Evolutionary conservation across 345 rosid species (phyloP), one percentile per base, ranked within the genome.

Genomic region (Orychophragmus violaceus): DNA sequence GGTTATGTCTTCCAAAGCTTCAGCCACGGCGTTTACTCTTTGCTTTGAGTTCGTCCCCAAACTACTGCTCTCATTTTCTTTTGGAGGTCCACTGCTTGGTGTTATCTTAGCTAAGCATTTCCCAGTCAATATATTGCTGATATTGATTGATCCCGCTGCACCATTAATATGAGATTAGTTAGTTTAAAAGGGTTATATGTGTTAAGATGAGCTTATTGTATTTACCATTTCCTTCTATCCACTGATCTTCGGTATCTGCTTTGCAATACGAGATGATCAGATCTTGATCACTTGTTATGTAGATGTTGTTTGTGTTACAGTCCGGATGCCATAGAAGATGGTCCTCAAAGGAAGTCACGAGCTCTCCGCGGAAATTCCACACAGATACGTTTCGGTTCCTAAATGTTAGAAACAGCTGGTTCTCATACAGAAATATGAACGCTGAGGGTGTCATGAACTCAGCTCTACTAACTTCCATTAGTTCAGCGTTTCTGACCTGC

Each of bases 181-280:
- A 12, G 50, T 39, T 41, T 24, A 3, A 16, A n/a, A 53, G n/a
- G 22, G 14, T 33, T 16, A 36, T 37, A 16, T 62, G 22, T 17
- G 23, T 18, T 33, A 16, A 4, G 12, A 46, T 14, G 63, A 53
- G 61, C 24, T 35, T 63, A 25, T 10, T 9, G 27, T 45, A 39
- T 45, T 76, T 85, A 93, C 98, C 96, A 67, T 71, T 86, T 64
- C 88, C 97, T 81, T 90, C 96, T 65, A 84, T 81, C 87, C 91
- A 90, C 48, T 87, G 91, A 67, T 90, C 99, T 25, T 90, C 96
- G 3, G 89, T 75, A 72, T 88, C 95, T 52, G 95, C 97, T 77
- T 94, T 94, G 87, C 99, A 94, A 71, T 94, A 90, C 6, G 99
- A 94, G 64, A 94, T 90, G 45, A 94, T 94, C 63, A 94, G 97